Evolutionary conservation across 2,329 filamentous ascomycete genomes (phyloP).

Genomic region (Phoma sp.): DNA sequence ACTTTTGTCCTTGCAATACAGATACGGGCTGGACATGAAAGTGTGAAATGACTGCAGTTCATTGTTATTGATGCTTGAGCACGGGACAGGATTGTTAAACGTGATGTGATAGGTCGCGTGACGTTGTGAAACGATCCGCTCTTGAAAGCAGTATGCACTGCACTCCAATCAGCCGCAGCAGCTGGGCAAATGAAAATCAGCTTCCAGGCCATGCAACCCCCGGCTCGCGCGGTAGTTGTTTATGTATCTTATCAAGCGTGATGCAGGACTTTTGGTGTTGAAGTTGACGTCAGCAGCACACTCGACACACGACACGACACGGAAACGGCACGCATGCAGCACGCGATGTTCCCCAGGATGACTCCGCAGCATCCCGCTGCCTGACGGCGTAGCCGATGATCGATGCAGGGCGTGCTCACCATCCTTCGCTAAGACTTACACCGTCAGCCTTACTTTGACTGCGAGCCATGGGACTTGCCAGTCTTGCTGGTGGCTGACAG

Average conservation of each 20-base stretch:
- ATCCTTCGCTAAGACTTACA: neutral
- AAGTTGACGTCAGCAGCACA: neutral
- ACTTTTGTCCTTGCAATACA: conserved; percentile 47
- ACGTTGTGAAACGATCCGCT: no score
- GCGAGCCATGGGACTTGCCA: no score
- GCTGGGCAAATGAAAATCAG: no score
- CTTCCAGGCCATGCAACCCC: no score
- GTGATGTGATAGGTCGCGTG: no score
- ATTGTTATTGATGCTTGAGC: no score
- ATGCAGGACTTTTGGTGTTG: neutral
- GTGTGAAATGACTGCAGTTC: no score
- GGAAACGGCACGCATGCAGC: neutral
- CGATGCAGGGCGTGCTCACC: neutral
- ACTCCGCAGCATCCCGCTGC: neutral
- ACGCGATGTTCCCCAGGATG: neutral
- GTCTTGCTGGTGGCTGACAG: neutral
- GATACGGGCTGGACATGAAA: conserved; percentile 47
- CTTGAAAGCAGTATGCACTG: no score
- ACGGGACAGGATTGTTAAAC: no score
- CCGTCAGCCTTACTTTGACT: neutral
- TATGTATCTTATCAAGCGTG: no score
- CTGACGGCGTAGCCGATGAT: neutral
- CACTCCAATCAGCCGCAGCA: no score
- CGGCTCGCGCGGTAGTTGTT: no score
- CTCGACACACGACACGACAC: neutral